Evolutionary conservation across 768 basidiomycete species (phyloP), one percentile per base, ranked within the genome.

Genomic region (Termitomyces sp.): DNA sequence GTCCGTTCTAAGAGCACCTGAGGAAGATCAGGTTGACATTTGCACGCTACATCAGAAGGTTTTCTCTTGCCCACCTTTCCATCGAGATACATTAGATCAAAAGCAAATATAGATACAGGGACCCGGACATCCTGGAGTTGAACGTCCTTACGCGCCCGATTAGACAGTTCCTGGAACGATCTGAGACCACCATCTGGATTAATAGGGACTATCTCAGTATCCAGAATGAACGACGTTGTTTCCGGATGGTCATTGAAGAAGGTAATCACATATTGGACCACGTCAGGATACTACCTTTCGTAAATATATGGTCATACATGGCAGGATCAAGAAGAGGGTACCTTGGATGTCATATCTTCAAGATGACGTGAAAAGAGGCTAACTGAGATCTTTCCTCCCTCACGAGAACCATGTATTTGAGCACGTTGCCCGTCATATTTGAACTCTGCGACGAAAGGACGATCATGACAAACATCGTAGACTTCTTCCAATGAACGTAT

Each of bases 341-440:
- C 89, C 78, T 96, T 95, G 58, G 84, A 83, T 1, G 92, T 94
- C 94, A 95, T 95, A 65, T 94, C 86, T 72, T 95, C 92, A 32
- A 96, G 75, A 75, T 94, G 92, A 54, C 93, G 85, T 58, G 90
- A 92, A 74, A 96, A 96, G 48, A 95, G 77, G 52, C 83, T 82
- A 41, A 92, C 79, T 10, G 62, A 64, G 31, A 66, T 53, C 11
- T 66, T 62, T 32, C 67, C 74, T 32, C 69, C 64, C 3, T 65
- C 66, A 59, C 60, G 68, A 42, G 53, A 65, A 12, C 78, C 87
- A 66, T 91, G 89, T n/a, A 90, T 85, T 69, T 92, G 91, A 19
- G 87, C 91, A 48, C 89, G 81, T 65, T 92, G 89, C 19, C 89
- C 95, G 63, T 97, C 95, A 64, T 95, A 90, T 71, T 96, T 97